Base-by-base conservation (phyloP, 2,329 filamentous ascomycete species). In the Calonectria leucothoes region DNA sequence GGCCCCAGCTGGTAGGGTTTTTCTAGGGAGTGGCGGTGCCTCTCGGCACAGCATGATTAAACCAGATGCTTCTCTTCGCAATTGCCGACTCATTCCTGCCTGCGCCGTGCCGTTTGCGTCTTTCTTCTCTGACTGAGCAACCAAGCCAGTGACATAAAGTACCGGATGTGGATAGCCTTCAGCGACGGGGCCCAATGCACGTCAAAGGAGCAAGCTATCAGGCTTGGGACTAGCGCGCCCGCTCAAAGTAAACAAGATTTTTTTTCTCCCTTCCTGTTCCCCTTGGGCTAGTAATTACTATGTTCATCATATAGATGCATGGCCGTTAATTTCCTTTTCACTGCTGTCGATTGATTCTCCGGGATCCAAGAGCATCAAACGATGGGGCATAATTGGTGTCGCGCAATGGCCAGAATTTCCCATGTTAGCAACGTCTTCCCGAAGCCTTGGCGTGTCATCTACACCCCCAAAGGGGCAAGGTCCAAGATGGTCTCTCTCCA, bases 401-500 rank as follows among this genome's bases (percentile, higher is more conserved):
- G 11, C 23, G 35, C 20, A 33, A 45, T 64, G 37, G 49, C 29
- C 49, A 11, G 35, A 39, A 57, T 27, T 35, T 66, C 55, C 42
- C 63, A 39, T 51, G 14, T 35, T 37, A 39, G 65, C 23, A 31
- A 37, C 42, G 35, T n/a, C 59, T 17, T 61, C 61, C 33, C 52
- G 52, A 64, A 63, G n/a, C 23, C 64, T 23, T 59, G 51, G 57
- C 57, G 25, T 48, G 49, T 31, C 45, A 71, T 25, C 68, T 69
- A 17, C 42, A 39, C 70, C 52, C 59, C 57, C 45, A 68, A 71
- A 76, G 63, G 70, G 66, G 66, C 71, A 31, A 73, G 75, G 69
- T 66, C 67, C 55, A 31, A 39, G 69, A 69, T 63, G 66, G 70
- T 72, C 66, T 70, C 72, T 71, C 69, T 71, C 74, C 66, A 52